Evolutionary conservation across 805 yeast genomes (phyloP).

Genomic region (Komagataella populi): DNA sequence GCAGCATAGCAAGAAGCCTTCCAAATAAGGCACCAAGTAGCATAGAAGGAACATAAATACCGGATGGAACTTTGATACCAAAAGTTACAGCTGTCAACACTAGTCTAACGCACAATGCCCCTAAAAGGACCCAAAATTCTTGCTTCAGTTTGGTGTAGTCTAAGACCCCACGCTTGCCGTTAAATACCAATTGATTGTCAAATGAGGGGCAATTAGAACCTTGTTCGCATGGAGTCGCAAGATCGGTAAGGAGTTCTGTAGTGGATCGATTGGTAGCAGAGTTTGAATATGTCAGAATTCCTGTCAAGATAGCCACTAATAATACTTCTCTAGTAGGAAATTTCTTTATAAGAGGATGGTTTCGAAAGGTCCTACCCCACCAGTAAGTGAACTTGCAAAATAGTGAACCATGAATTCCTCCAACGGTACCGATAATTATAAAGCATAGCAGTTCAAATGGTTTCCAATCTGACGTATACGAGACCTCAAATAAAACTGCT

Average conservation of each 20-base stretch:
- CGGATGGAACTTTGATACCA: conserved; percentile 46
- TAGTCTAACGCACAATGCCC: conserved; percentile 30
- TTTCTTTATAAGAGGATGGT: conserved; percentile 16
- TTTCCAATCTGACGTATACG: conserved; percentile 37
- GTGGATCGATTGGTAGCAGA: conserved; percentile 34
- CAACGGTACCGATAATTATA: conserved; percentile 32
- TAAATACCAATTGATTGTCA: conserved; percentile 3
- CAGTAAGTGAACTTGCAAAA: conserved; percentile 32
- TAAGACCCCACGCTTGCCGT: conserved; percentile 2
- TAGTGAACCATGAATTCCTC: conserved; percentile 39
- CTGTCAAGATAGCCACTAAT: conserved; percentile 29
- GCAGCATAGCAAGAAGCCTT: conserved; percentile 27
- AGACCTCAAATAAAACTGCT: conserved; percentile 38
- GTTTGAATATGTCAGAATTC: conserved; percentile 31
- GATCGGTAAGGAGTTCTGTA: conserved; percentile 31
- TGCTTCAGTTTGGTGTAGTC: conserved; percentile 13
- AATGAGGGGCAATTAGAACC: conserved; percentile 18
- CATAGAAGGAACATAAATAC: conserved; percentile 54
- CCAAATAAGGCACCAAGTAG: conserved; percentile 51
- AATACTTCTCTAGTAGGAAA: conserved; percentile 32
- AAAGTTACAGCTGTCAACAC: conserved; percentile 36
- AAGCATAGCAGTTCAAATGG: conserved; percentile 31
- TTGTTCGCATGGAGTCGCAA: conserved; percentile 35
- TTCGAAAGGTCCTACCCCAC: conserved; percentile 29
- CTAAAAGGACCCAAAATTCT: conserved; percentile 19